Evolutionary conservation across 1,284 basidiomycete genomes (phyloP).

Genomic region (Irpex rosettiformis): DNA sequence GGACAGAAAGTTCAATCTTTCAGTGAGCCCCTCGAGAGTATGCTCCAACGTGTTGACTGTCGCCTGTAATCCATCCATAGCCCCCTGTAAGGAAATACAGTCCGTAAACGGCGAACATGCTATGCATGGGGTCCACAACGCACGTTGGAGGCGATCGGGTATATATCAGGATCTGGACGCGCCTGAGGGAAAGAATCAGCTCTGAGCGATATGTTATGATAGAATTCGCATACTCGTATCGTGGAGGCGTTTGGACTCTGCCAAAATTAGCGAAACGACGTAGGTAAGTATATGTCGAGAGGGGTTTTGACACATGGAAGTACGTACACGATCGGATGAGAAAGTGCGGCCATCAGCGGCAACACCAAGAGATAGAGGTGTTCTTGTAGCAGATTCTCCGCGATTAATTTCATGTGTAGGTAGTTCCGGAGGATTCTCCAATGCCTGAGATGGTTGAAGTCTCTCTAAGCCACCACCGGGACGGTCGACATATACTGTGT

Average conservation of each 20-base stretch:
- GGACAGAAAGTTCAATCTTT: slow-evolving; percentile 45
- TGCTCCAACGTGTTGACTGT: slow-evolving; percentile 47
- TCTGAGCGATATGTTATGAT: background rate
- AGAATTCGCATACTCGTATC: background rate
- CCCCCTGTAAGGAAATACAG: background rate
- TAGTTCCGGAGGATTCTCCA: background rate
- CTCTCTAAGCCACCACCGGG: slow-evolving; percentile 47
- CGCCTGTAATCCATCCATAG: slow-evolving; percentile 3
- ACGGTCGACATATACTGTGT: slow-evolving; percentile 55
- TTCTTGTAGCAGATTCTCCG: background rate
- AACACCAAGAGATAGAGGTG: background rate
- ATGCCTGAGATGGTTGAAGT: slow-evolving; percentile 35
- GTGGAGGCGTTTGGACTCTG: background rate
- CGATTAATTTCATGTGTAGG: background rate
- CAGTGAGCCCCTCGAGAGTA: slow-evolving; percentile 51
- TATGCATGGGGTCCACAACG: background rate
- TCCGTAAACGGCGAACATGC: background rate
- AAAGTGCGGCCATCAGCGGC: background rate
- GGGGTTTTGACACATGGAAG: background rate
- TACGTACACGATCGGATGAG: background rate
- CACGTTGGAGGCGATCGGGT: background rate
- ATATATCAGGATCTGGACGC: background rate
- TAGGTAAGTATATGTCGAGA: background rate
- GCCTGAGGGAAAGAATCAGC: background rate
- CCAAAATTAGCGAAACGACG: background rate